Evolutionary conservation across 306 rosid species (phyloP), one percentile per base, ranked within the genome.

Genomic region (Rosa multiflora): DNA sequence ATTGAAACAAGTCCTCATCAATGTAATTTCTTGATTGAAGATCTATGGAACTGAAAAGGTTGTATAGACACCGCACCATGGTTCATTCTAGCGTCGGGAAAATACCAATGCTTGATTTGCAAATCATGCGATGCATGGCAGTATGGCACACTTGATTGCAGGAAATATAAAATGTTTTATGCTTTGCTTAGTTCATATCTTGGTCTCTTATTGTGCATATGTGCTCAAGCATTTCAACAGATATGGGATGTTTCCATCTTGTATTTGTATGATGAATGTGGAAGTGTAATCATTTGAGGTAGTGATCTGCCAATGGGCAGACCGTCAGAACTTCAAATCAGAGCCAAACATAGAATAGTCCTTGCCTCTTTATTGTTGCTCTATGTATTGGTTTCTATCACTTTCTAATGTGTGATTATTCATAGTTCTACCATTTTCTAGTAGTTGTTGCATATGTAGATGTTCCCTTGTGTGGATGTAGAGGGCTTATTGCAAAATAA

Each of bases 371-470:
- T 74, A 17, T 39, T 52, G 32, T 79, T 85, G 63, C 69, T 32
- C 14, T 1, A 32, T 37, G 56, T 64, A 75, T 70, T 78, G 61
- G 21, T 69, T 58, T 49, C 32, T 46, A 5, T 40, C 61, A n/a
- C 32, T 58, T 58, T 58, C 32, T 58, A 21, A 61, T 76, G 70
- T 44, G 63, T 68, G 42, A 78, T 78, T 70, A 23, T 44, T 23
- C 21, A 52, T 72, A 26, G 44, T 10, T 61, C 74, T 73, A 8
- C 49, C 2, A 29, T 13, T 72, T 56, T 58, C 66, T 21, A 15
- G 21, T 29, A 23, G 37, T 9, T 48, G 7, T 69, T 64, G 68
- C 55, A 69, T 39, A 67, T 29, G 11, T 68, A 35, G 55, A 63
- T 82, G 26, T 68, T 35, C 48, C 10, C 18, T 43, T 77, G 67